Evolutionary conservation across 2,329 filamentous ascomycete genomes (phyloP).

Genomic region (Fonsecaea erecta): DNA sequence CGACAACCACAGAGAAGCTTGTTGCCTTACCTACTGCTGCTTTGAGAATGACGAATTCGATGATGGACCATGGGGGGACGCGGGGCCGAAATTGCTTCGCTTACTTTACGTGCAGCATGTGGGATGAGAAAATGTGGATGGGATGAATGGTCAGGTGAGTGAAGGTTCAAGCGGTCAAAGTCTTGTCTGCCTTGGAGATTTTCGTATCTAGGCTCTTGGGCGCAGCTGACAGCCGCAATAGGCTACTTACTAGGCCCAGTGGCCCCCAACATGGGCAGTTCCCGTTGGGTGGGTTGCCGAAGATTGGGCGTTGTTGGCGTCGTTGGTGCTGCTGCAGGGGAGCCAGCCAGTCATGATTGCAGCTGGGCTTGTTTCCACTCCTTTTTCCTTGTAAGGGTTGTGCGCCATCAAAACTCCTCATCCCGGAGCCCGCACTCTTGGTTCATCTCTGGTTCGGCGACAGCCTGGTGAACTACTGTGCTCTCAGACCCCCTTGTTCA

Average conservation of each 20-base stretch:
- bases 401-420: conserved; percentile 10
- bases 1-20: background rate
- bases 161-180: background rate
- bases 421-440: conserved; percentile 7
- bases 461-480: background rate
- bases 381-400: background rate
- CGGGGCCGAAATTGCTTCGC: background rate
- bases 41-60: background rate
- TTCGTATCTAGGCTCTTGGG: background rate
- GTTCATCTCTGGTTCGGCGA: background rate
- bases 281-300: background rate
- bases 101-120: background rate
- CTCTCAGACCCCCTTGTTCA: background rate
- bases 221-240: background rate
- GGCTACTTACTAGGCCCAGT: background rate
- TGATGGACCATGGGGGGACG: background rate
- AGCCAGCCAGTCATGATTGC: background rate
- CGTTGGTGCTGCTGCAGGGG: conserved; percentile 8
- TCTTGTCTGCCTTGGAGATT: background rate
- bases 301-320: background rate
- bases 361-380: conserved; percentile 1
- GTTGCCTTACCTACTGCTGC: background rate
- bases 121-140: background rate
- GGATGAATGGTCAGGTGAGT: background rate
- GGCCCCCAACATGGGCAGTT: background rate